These are phyloP conservation scores for Agroathelia rolfsii DNA, from an alignment of 1,284 basidiomycete genomes.

Conservation along the genomic window DNA sequence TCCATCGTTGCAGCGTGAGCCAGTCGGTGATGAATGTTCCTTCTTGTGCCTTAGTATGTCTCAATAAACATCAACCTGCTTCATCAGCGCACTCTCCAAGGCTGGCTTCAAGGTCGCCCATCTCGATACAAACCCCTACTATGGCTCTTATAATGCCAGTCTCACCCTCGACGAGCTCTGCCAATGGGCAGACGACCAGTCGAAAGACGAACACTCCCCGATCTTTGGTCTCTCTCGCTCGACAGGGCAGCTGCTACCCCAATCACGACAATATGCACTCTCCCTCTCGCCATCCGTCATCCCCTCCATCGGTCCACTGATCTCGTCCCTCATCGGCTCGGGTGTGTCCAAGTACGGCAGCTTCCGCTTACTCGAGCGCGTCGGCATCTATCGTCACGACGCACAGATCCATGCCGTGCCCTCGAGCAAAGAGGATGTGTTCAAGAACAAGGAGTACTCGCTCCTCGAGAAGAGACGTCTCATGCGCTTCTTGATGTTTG, in stretches of 20 bases:
- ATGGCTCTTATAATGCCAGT: conserved; percentile 78
- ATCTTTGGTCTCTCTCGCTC: conserved; percentile 35
- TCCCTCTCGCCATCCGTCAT: conserved; percentile 80
- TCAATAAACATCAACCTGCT: conserved; percentile 14
- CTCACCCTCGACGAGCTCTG: conserved; percentile 75
- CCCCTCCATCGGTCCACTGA: conserved; percentile 71
- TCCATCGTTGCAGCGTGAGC: conserved; percentile 87
- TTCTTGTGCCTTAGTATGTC: too few relatives aligned
- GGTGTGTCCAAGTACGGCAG: conserved; percentile 87
- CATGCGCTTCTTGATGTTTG: conserved; percentile 88
- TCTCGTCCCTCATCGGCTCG: conserved; percentile 73
- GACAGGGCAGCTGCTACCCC: conserved; percentile 31
- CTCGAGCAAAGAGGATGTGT: conserved; percentile 87
- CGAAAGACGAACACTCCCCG: conserved; percentile 15
- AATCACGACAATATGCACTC: conserved; percentile 74
- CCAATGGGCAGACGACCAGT: conserved; percentile 46
- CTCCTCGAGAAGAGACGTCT: conserved; percentile 84
- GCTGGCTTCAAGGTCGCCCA: conserved; percentile 83
- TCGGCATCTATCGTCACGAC: conserved; percentile 58
- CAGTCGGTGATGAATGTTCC: too few relatives aligned
- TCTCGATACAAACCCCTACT: conserved; percentile 78
- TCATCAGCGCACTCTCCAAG: conserved; percentile 72
- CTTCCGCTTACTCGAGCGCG: conserved; percentile 78
- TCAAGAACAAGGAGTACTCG: conserved; percentile 73
- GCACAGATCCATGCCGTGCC: conserved; percentile 60